Conservation (phyloP, 2,329 filamentous ascomycete genomes). For the Colletotrichum phormii region DNA sequence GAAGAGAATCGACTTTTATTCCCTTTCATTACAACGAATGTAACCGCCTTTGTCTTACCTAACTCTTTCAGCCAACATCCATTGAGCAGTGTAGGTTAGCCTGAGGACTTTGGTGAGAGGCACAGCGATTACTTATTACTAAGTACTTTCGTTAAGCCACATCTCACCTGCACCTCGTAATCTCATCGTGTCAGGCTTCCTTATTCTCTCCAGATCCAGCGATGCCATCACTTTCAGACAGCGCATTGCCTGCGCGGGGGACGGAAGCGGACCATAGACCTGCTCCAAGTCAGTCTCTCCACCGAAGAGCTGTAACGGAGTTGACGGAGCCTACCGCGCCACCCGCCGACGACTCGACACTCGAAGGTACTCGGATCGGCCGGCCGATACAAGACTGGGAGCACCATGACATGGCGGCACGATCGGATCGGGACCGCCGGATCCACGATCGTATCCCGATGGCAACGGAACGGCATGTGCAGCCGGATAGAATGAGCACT, state of each 20-base stretch:
- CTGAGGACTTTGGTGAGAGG: not conserved
- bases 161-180: no score
- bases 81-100: not conserved
- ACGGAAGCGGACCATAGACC: not conserved
- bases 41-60: not conserved
- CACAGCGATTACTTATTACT: not conserved
- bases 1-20: not conserved
- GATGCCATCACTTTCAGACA: not conserved
- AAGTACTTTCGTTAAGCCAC: no score
- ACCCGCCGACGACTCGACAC: not conserved
- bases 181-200: not conserved
- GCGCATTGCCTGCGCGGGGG: not conserved
- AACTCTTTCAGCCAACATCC: not conserved
- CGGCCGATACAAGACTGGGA: not conserved
- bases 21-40: not conserved
- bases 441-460: not conserved
- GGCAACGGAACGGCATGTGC: not conserved
- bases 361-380: not conserved
- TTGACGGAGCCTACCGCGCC: not conserved
- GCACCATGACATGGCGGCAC: not conserved
- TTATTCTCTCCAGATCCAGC: not conserved
- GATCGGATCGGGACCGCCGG: not conserved
- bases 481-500: not conserved
- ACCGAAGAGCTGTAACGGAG: not conserved
- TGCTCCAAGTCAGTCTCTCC: not conserved